Evolutionary conservation across 352 stramenopile species (phyloP), one percentile per base, ranked within the genome.

Genomic region (Peronospora belbahrii): DNA sequence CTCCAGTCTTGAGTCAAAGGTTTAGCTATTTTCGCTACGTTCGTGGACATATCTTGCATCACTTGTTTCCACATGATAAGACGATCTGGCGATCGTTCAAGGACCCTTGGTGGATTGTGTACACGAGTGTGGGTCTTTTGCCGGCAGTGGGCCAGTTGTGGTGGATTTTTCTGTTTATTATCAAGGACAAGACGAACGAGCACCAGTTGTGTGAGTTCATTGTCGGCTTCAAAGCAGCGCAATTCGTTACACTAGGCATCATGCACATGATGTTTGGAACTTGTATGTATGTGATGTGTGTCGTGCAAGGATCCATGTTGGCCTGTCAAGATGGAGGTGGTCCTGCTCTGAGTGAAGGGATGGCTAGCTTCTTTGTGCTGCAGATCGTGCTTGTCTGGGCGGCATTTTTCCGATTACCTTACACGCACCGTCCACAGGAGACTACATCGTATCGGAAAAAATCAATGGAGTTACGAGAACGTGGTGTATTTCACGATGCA

Each of bases 201-300:
- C 88, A 94, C 46, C 85, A 95, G 48, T 59, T 96, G n/a, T 94
- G 83, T 44, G 73, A 96, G 47, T 96, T 96, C 30, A 95, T 96
- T 38, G 77, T 95, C 13, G 79, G 82, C 11, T 95, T 96, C 62
- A 90, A 95, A 36, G 74, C 73, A n/a, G 82, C 83, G 4, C 85
- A 95, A 52, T 96, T 96, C 47, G 82, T 95, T 35, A 89, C 82
- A 11, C 67, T 94, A 15, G 86, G 86, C 0, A 61, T 94, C 13
- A 55, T 88, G 44, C 69, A 82, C 44, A 85, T 75, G 32, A 53
- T 72, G 11, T 66, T 84, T 25, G 83, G 81, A 2, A 51, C 91
- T 8, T 53, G 69, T 8, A 50, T 69, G 33, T 94, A 91, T 36
- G 70, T 90, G n/a, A 69, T 60, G 8, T 94, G 83, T 39, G 78